These are phyloP conservation scores for Salvia splendens DNA, from an alignment of 257 asterid genomes.

Conservation along the genomic window DNA sequence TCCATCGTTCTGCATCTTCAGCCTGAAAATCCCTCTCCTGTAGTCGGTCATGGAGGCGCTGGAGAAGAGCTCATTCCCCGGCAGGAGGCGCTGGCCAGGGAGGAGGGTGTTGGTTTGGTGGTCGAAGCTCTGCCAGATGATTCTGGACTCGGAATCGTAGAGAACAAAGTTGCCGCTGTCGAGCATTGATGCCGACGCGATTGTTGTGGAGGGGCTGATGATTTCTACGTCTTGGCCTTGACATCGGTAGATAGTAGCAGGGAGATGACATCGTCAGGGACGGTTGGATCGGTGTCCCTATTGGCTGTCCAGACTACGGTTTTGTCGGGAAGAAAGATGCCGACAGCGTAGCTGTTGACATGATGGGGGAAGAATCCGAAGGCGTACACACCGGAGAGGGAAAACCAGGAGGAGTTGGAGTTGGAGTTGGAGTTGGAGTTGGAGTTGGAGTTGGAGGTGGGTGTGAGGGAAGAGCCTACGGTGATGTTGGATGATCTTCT, in stretches of 20 bases:
- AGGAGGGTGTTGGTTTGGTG: too few species aligned
- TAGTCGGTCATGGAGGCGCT: constrained; percentile 41
- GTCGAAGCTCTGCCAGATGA: too few species aligned
- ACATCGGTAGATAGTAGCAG: constrained; percentile 39
- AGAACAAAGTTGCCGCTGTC: constrained; percentile 61
- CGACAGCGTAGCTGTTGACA: constrained; percentile 26
- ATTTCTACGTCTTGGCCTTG: constrained; percentile 14
- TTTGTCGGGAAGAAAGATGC: constrained; percentile 30
- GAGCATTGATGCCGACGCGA: constrained; percentile 46
- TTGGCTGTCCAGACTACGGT: constrained; percentile 41
- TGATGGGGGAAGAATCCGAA: constrained; percentile 16
- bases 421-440: constrained; percentile 39
- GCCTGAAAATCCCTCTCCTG: too few species aligned
- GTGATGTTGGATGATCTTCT: constrained; percentile 33
- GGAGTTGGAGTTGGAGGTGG: constrained; percentile 37
- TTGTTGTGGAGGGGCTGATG: not conserved
- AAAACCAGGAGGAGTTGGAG: constrained; percentile 34
- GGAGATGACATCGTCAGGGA: constrained; percentile 21
- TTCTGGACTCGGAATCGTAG: constrained; percentile 8
- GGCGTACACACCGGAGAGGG: too few species aligned
- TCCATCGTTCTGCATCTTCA: too few species aligned
- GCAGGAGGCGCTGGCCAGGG: too few species aligned
- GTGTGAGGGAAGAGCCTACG: constrained; percentile 48
- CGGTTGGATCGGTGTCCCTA: constrained; percentile 25
- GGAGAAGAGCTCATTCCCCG: constrained; percentile 31